A percentile compares a stretch with the other conserved stretches of the same genome.
phyloP scores from a whole-genome alignment of 345 rosid genomes.

The Hypericum perforatum region DNA sequence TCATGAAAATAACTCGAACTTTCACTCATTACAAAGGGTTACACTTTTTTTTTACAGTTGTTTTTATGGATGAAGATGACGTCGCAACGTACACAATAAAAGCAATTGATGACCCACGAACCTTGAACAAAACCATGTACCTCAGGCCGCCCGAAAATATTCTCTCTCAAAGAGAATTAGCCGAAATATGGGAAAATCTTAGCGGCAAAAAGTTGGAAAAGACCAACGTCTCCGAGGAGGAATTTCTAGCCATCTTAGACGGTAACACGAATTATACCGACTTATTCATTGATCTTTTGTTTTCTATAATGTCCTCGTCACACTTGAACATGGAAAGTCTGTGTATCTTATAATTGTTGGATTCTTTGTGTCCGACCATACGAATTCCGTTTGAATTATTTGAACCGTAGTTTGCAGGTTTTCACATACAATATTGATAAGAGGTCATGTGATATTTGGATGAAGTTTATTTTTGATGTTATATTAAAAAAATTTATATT shows the following conservation, averaged over 20 bases:
- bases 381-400: too few species aligned
- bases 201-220: constrained; percentile 37
- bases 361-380: too few species aligned
- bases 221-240: constrained; percentile 27
- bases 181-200: constrained; percentile 64
- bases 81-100: constrained; percentile 50
- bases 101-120: constrained; percentile 57
- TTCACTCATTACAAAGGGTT: neutral
- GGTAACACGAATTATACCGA: constrained; percentile 16
- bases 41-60: constrained; percentile 20
- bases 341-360: too few species aligned
- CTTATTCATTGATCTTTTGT: neutral
- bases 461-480: too few species aligned
- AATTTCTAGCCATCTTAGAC: constrained; percentile 56
- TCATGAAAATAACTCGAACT: too few species aligned
- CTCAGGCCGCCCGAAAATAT: constrained; percentile 45
- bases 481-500: too few species aligned
- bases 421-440: too few species aligned
- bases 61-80: constrained; percentile 62
- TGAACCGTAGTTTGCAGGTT: too few species aligned
- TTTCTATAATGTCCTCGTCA: neutral
- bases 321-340: neutral
- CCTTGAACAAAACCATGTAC: constrained; percentile 54
- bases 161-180: constrained; percentile 47
- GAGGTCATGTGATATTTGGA: too few species aligned